Evolutionary conservation across 2,329 filamentous ascomycete genomes (phyloP), one percentile per base, ranked within the genome.

Genomic region (Diaporthe batatas): DNA sequence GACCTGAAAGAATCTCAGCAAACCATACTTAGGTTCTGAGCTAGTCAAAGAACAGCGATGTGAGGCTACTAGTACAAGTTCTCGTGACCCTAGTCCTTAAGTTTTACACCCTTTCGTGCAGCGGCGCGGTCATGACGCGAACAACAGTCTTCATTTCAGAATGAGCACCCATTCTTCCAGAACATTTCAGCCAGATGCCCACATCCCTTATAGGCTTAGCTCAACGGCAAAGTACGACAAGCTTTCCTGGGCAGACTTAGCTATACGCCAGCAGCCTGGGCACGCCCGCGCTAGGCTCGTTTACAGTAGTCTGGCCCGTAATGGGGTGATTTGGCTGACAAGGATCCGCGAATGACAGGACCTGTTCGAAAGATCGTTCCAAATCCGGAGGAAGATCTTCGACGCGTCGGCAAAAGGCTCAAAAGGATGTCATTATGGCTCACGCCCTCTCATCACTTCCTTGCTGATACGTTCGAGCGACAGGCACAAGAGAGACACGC

Each of bases 211-310:
- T 8, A 64, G 58, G 58, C 58, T 44, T 49, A 49, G 58, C 58
- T 47, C 18, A 49, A n/a, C 58, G 42, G 42, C 39, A 64, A 16
- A 64, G 25, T 42, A 49, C 32, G 58, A 64, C 58, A 64, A 64
- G 58, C 58, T 64, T 64, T 49, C 25, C 58, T 64, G n/a, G 25
- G 42, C 58, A 25, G 42, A 23, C n/a, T 49, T 49, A 12, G 44
- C 44, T 49, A 8, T 5, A n/a, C 34, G 57, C 12, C 39, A 11
- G 29, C 42, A 16, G 42, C 2, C 58, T 64, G 39, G 58, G 58
- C 58, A 47, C 58, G 58, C 58, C 44, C 58, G 32, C 58, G 58
- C 58, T 62, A 62, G 8, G 58, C n/a, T 47, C 44, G 18, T 62
- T 47, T 47, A 5, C 39, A 47, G 58, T 47, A 62, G 39, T 62